Evolutionary conservation across 768 basidiomycete species (phyloP).

Genomic region (Candolleomyces eurysporus): DNA sequence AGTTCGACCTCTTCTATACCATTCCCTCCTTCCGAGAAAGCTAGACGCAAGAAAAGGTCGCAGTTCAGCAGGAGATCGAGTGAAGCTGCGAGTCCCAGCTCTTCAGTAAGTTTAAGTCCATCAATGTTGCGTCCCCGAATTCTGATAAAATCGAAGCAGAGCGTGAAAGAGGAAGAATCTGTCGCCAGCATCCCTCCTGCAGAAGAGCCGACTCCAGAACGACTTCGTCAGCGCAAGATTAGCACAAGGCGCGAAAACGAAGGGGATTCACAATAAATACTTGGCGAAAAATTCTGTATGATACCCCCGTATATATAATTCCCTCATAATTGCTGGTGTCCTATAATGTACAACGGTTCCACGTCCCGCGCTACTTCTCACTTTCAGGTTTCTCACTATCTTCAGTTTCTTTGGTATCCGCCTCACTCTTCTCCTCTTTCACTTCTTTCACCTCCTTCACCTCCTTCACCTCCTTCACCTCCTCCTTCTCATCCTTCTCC

Average conservation of each 20-base stretch:
- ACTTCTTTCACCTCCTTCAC: slow-evolving; percentile 6
- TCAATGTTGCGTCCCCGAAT: no score
- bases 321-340: not conserved
- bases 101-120: not conserved
- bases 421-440: slow-evolving; percentile 4
- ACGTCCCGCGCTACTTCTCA: not conserved
- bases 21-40: not conserved
- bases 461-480: slow-evolving; percentile 9
- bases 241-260: slow-evolving; percentile 8
- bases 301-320: not conserved
- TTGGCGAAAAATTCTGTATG: not conserved
- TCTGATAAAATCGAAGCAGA: not conserved
- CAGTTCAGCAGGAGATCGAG: not conserved
- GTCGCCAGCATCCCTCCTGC: slow-evolving; percentile 2
- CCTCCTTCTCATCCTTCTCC: slow-evolving; percentile 2
- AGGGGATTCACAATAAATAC: not conserved
- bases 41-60: not conserved
- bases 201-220: slow-evolving; percentile 4
- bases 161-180: slow-evolving; percentile 4
- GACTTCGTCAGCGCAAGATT: slow-evolving; percentile 7
- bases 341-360: not conserved
- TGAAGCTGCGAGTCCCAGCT: not conserved
- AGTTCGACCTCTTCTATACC: not conserved
- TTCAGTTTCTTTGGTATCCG: not conserved
- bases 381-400: no score